These are phyloP conservation scores for Chloromonas sp. DNA, from an alignment of 163 green algal species.

Conservation along the genomic window DNA sequence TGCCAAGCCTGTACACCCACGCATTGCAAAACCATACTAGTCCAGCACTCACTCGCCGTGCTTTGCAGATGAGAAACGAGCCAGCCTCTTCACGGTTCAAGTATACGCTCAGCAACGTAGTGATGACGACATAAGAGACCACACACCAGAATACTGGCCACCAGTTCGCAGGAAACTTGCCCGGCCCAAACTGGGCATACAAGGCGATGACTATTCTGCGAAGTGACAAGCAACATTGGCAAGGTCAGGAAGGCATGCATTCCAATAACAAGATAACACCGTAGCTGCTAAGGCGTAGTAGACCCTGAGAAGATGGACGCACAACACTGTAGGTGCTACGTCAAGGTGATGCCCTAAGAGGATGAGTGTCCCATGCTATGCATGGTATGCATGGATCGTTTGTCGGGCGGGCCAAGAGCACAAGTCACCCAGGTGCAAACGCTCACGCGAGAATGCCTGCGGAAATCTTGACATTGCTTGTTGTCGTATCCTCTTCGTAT, in stretches of 20 bases:
- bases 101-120: slow-evolving; percentile 33
- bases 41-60: not conserved
- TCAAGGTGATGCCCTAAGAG: not conserved
- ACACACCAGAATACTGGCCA: slow-evolving; percentile 40
- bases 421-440: not conserved
- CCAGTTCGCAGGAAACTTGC: slow-evolving; percentile 53
- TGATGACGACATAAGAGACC: slow-evolving; percentile 36
- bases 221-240: not conserved
- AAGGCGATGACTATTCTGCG: slow-evolving; percentile 36
- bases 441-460: slow-evolving; percentile 39
- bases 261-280: too few species aligned
- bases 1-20: not conserved
- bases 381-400: not conserved
- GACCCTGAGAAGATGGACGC: too few species aligned
- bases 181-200: slow-evolving; percentile 44
- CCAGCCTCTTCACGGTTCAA: slow-evolving; percentile 27
- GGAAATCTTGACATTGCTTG: slow-evolving; percentile 44
- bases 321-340: not conserved
- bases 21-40: not conserved
- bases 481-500: slow-evolving; percentile 36
- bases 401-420: not conserved
- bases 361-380: not conserved
- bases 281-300: too few species aligned
- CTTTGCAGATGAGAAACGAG: slow-evolving; percentile 26
- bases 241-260: not conserved